A percentile compares a stretch with the other conserved stretches of the same genome.
Conservation (phyloP, 371 early-diverging fungal species). For the Gilbertella persicaria region DNA sequence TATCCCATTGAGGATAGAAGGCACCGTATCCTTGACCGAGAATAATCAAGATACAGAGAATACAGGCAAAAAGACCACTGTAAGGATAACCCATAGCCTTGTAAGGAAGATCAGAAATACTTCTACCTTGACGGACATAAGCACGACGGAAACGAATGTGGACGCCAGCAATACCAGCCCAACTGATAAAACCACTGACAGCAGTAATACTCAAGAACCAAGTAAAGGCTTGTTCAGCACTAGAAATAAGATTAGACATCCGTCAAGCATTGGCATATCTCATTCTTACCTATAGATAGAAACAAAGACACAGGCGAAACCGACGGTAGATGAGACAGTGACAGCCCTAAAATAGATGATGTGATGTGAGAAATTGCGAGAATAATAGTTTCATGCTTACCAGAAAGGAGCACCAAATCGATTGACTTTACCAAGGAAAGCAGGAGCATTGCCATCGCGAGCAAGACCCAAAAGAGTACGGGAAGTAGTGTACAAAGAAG, state of each 20-base stretch:
- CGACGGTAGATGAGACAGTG: constrained; percentile 53
- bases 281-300: constrained; percentile 48
- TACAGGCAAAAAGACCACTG: constrained; percentile 57
- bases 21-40: constrained; percentile 58
- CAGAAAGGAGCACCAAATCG: constrained; percentile 58
- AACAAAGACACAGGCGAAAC: constrained; percentile 58
- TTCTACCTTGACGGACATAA: constrained; percentile 69
- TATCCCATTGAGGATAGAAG: constrained; percentile 32
- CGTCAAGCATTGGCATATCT: not conserved
- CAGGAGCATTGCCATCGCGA: constrained; percentile 67
- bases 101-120: constrained; percentile 72
- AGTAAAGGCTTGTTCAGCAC: constrained; percentile 62
- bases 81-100: constrained; percentile 70
- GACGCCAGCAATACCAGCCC: constrained; percentile 75
- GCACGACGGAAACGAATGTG: constrained; percentile 87
- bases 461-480: constrained; percentile 68
- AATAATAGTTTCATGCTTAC: constrained; percentile 6
- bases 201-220: constrained; percentile 77
- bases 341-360: constrained; percentile 36
- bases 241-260: constrained; percentile 5
- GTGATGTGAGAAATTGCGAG: constrained; percentile 3
- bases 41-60: constrained; percentile 53
- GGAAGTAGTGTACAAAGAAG: constrained; percentile 69
- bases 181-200: constrained; percentile 75
- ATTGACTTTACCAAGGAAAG: constrained; percentile 50